Percentiles rank a stretch among this genome's conserved stretches.
These are phyloP conservation scores for Aspergillus brunneoviolaceus DNA, from an alignment of 2,329 filamentous ascomycete genomes.

Conservation along the genomic window DNA sequence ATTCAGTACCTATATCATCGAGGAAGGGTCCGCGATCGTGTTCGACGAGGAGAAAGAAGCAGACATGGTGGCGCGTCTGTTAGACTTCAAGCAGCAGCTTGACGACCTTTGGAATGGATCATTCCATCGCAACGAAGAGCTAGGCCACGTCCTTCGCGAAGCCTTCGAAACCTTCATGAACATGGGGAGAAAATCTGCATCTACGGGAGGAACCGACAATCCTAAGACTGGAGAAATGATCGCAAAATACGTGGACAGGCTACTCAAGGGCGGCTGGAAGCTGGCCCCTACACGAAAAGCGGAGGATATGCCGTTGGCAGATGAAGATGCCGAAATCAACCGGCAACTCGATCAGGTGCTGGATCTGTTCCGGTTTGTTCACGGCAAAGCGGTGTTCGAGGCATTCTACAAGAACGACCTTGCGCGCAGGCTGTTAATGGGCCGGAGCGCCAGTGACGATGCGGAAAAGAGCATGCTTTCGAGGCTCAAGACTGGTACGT, in stretches of 20 bases:
- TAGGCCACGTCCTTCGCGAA: conserved; percentile 77
- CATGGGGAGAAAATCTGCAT: conserved; percentile 68
- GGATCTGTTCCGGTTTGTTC: conserved; percentile 93
- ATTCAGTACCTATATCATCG: conserved; percentile 77
- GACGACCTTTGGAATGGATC: conserved; percentile 74
- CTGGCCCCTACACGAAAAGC: conserved; percentile 55
- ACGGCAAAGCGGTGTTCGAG: conserved; percentile 97
- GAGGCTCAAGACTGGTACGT: conserved; percentile 71
- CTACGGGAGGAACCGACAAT: conserved; percentile 76
- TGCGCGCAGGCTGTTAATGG: conserved; percentile 84
- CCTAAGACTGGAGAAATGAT: conserved; percentile 98
- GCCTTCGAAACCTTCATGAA: conserved; percentile 92
- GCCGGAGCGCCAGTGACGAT: conserved; percentile 87
- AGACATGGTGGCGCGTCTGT: conserved; percentile 80
- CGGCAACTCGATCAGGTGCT: conserved; percentile 88
- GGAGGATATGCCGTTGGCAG: conserved; percentile 60
- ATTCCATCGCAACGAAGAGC: conserved; percentile 73
- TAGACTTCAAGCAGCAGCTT: conserved; percentile 76
- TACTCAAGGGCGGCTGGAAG: conserved; percentile 84
- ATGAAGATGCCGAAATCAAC: conserved; percentile 90
- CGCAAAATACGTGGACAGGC: conserved; percentile 89
- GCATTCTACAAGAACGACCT: conserved; percentile 99
- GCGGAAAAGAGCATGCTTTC: conserved; percentile 94
- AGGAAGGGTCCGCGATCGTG: conserved; percentile 73
- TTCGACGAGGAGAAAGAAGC: conserved; percentile 74